Conservation (phyloP, 306 rosid genomes). For the Calophaca sinica region DNA sequence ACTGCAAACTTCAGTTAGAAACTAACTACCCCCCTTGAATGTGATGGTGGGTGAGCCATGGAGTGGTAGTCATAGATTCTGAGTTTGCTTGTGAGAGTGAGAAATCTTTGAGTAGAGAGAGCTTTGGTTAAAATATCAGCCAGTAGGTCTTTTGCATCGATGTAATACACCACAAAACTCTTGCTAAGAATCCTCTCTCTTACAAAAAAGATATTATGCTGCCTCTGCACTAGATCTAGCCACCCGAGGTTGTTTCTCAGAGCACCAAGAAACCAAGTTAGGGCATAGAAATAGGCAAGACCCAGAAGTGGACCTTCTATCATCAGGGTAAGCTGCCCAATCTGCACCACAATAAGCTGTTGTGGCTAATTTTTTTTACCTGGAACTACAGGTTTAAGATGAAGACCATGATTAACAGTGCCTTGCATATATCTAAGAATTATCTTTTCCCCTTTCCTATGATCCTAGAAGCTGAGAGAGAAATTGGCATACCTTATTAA, state of each 20-base stretch:
- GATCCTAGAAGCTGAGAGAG: too few species aligned
- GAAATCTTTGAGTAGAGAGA: slow-evolving; percentile 18
- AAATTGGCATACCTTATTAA: too few species aligned
- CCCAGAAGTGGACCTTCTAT: too few species aligned
- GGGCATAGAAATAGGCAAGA: background rate
- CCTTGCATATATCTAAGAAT: too few species aligned
- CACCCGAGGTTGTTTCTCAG: background rate
- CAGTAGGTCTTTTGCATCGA: background rate
- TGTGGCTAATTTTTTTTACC: too few species aligned
- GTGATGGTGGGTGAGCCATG: background rate
- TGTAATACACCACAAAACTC: background rate
- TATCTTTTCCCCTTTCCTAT: too few species aligned
- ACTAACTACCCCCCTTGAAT: background rate
- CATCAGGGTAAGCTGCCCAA: too few species aligned
- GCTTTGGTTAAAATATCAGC: slow-evolving; percentile 26
- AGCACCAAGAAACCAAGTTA: background rate
- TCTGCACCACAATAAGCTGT: too few species aligned
- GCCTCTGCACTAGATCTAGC: slow-evolving; percentile 7
- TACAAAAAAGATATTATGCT: background rate
- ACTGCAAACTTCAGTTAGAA: too few species aligned
- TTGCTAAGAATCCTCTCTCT: background rate
- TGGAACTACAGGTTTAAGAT: too few species aligned
- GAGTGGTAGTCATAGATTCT: background rate
- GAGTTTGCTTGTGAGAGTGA: background rate
- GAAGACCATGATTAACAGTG: too few species aligned